These are phyloP conservation scores for Dissophora ornata DNA, from an alignment of 192 early-diverging fungal genomes.

Conservation along the genomic window DNA sequence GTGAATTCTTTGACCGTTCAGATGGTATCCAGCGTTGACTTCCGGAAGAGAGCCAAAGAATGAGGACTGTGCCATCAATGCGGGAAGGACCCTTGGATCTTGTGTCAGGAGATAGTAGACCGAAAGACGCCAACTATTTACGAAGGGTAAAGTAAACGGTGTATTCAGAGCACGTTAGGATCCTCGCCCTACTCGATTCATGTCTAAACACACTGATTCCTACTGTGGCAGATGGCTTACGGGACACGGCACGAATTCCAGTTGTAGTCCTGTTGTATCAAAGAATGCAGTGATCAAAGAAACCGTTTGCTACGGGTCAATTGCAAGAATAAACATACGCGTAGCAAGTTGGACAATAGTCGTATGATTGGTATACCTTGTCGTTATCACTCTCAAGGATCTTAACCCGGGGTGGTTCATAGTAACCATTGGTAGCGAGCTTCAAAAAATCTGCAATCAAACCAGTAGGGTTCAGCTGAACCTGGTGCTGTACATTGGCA, in stretches of 20 bases:
- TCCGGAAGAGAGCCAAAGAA: constrained; percentile 58
- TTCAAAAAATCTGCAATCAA: constrained; percentile 67
- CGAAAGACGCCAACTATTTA: constrained; percentile 59
- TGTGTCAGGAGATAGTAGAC: constrained; percentile 61
- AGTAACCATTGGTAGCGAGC: constrained; percentile 44
- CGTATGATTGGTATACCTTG: constrained; percentile 37
- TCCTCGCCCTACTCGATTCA: no score
- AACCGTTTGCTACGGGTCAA: no score
- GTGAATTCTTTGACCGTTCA: constrained; percentile 57
- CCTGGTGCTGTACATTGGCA: constrained; percentile 47
- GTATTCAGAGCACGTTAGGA: no score
- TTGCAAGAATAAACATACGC: no score
- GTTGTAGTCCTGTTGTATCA: constrained; percentile 53
- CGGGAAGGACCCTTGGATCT: constrained; percentile 55
- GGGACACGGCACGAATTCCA: constrained; percentile 71
- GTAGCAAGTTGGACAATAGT: no score
- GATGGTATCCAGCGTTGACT: constrained; percentile 60
- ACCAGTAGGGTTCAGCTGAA: constrained; percentile 58
- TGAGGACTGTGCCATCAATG: constrained; percentile 54
- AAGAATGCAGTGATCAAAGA: no score
- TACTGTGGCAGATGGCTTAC: no score
- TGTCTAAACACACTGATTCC: no score
- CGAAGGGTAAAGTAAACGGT: background rate
- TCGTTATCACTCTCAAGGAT: constrained; percentile 60
- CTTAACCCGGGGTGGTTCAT: constrained; percentile 52